Evolutionary conservation across 805 yeast genomes (phyloP).

Genomic region (Zygosaccharomyces bailii): DNA sequence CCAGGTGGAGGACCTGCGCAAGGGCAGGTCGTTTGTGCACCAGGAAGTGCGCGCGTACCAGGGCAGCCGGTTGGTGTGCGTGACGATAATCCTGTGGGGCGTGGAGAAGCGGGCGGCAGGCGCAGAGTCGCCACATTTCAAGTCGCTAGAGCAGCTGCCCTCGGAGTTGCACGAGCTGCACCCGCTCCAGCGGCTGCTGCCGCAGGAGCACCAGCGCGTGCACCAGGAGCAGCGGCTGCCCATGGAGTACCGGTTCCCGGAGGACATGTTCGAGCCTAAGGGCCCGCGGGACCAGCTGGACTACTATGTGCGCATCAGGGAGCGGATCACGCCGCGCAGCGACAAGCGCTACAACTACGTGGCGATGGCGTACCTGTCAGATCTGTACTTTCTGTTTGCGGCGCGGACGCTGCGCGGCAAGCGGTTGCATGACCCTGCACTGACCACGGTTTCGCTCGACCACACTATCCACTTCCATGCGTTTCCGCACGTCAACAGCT

Average conservation of each 20-base stretch:
- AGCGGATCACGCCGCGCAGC: conserved; percentile 19
- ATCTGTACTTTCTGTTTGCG: conserved; percentile 51
- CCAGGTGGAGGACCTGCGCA: conserved; percentile 49
- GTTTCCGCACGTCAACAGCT: conserved; percentile 42
- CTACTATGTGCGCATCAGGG: conserved; percentile 27
- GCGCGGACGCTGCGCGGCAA: conserved; percentile 50
- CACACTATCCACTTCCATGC: conserved; percentile 67
- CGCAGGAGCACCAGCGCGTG: conserved; percentile 36
- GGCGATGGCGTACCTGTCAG: conserved; percentile 58
- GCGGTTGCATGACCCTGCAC: conserved; percentile 44
- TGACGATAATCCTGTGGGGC: conserved; percentile 49
- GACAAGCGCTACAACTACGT: conserved; percentile 46
- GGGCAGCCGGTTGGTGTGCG: conserved; percentile 46
- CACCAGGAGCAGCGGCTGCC: conserved; percentile 25
- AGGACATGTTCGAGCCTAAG: conserved; percentile 33
- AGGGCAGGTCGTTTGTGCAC: conserved; percentile 51
- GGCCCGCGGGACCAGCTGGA: conserved; percentile 20
- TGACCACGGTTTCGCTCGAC: conserved; percentile 56
- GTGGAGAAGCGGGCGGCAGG: conserved; percentile 12
- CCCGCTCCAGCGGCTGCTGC: conserved; percentile 35
- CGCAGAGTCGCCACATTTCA: conserved; percentile 23
- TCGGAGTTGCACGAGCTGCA: conserved; percentile 31
- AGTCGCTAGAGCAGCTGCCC: conserved; percentile 34
- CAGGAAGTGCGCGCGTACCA: conserved; percentile 57
- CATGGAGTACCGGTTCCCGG: conserved; percentile 36